Evolutionary conservation across 2,329 filamentous ascomycete genomes (phyloP), one percentile per base, ranked within the genome.

Genomic region (Diplodia seriata): DNA sequence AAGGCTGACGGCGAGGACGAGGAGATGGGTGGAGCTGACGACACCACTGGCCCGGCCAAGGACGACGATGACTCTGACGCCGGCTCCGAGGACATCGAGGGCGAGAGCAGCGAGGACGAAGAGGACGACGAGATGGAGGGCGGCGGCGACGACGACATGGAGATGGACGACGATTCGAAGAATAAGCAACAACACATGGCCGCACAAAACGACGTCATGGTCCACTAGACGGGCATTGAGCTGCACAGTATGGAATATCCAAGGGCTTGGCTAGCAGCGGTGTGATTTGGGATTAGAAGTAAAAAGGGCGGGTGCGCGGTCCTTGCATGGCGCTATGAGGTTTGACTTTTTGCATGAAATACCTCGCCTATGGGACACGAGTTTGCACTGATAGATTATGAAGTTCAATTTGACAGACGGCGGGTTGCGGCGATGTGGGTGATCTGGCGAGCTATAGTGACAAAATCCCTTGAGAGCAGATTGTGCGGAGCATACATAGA

Each of bases 71-170:
- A 89, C 71, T 91, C 89, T 18, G 91, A 94, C 69, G 90, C 89
- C 69, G 91, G 89, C 71, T 92, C 89, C 74, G 91, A 93, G 76
- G 91, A 93, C 76, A 87, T 93, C 55, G 91, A 93, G 74, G 89
- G 88, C 67, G 91, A 93, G 78, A 92, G 89, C 73, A 89, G 89
- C 72, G 88, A 92, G 20, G 88, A 89, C 65, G 89, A 90, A 69
- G 89, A 90, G 15, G 85, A 89, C 43, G 88, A 90, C 55, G 86
- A 87, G 68, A 86, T 88, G 68, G 86, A 86, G 66, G 86, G 81
- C 7, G 87, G 85, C 49, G 88, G 86, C 61, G 85, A 85, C 49
- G 84, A 86, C 50, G 83, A 84, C 71, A 84, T 86, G 72, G 85
- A 87, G 72, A 86, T 86, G 84, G 85, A 82, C 29, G 85, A 86